Percentiles rank a stretch among this genome's conserved stretches.
phyloP scores from a whole-genome alignment of 2,329 filamentous ascomycete genomes.

The Phaeosphaeriaceae sp. region DNA sequence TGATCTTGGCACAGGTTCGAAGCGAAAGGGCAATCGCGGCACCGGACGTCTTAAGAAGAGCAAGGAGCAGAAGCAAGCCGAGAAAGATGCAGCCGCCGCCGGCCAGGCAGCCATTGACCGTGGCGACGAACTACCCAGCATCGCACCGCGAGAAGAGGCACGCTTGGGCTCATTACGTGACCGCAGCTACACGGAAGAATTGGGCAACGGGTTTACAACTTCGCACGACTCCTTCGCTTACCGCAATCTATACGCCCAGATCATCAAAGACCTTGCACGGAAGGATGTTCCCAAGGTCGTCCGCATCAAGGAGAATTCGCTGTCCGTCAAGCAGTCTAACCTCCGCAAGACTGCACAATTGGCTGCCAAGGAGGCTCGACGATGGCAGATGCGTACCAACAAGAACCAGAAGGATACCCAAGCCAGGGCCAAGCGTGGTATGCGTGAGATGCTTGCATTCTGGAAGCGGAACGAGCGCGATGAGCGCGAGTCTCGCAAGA shows the following conservation, averaged over 20 bases:
- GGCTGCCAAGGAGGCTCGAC: conserved; percentile 93
- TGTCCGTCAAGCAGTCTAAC: conserved; percentile 89
- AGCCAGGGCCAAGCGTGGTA: conserved; percentile 93
- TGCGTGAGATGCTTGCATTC: conserved; percentile 99
- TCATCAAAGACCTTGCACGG: conserved; percentile 91
- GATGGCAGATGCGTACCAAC: conserved; percentile 97
- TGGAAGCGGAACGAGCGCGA: conserved; percentile 99
- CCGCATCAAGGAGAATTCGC: conserved; percentile 84
- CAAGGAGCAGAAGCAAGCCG: conserved; percentile 73
- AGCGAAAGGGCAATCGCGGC: conserved; percentile 61
- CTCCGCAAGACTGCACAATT: conserved; percentile 96
- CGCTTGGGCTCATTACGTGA: conserved; percentile 52
- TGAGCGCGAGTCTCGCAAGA: conserved; percentile 91
- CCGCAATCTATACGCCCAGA: conserved; percentile 96
- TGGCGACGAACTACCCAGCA: conserved; percentile 72
- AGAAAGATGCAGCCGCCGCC: conserved; percentile 80
- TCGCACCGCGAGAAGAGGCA: conserved; percentile 66
- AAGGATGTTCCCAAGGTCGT: conserved; percentile 94
- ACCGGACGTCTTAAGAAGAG: conserved; percentile 83
- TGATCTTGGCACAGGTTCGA: conserved; percentile 53
- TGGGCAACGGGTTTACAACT: conserved; percentile 45
- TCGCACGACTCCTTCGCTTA: conserved; percentile 89
- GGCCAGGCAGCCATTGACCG: conserved; percentile 85
- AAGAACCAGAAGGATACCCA: conserved; percentile 98
- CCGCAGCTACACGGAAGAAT: conserved; percentile 59